Evolutionary conservation across 2,329 filamentous ascomycete genomes (phyloP), one percentile per base, ranked within the genome.

Genomic region (Incumbomyces lentus): DNA sequence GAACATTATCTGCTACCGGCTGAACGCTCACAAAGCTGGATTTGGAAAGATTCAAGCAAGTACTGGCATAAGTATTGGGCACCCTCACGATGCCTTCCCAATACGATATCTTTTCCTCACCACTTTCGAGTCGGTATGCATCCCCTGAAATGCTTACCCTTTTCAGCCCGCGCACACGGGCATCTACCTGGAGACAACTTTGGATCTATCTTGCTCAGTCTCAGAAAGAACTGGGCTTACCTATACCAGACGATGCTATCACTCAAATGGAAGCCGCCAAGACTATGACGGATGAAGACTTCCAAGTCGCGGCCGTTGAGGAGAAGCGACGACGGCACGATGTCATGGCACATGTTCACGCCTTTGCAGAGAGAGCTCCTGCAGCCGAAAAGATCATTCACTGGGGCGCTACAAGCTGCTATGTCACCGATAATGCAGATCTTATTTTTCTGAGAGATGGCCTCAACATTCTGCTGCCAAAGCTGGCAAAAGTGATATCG

Each of bases 121-220:
- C 82, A 30, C 69, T 88, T 56, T 80, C 76, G 55, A 74, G 73
- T 56, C 78, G 86, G 58, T 92, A 92, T 71, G 81, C 80, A 66
- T 84, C 76, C 55, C 62, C 64, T 55, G 83, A 84, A 67, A 89
- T 92, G 84, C 76, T 81, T 58, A 74, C 76, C 54, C 78, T 95
- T 51, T 95, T 95, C 72, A 82, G 81, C 56, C 78, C 82, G 49
- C 78, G 86, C 36, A 82, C 79, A 45, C 76, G 87, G 26, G 79
- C 81, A 64, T 81, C 78, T 35, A 87, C 80, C 46, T 93, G 87
- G 87, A 79, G 88, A 53, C 75, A 85, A 62, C 78, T 95, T 14
- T 95, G 89, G 89, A 70, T 90, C 37, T 81, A 75, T 67, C 82
- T 95, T 10, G 88, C 88, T 18, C 82, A 94, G 71, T 73, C 76